Conservation (phyloP, 495 filamentous ascomycete genomes). For the Neurospora sp. region DNA sequence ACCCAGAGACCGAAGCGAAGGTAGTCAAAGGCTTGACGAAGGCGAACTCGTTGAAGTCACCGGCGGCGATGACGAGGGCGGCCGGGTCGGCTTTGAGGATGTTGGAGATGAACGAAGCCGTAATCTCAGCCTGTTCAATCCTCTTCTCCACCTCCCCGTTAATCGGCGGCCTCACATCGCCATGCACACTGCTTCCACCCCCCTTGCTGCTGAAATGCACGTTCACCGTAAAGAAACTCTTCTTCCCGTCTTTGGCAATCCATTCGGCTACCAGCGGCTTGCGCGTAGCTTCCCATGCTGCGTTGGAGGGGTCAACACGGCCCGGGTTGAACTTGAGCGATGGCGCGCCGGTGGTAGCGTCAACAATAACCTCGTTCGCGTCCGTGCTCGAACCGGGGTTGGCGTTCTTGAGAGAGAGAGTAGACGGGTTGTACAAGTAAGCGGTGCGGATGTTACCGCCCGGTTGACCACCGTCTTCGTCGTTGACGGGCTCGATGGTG, state of each 20-base stretch:
- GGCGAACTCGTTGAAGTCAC: constrained; percentile 57
- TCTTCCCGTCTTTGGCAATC: constrained; percentile 32
- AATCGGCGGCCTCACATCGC: constrained; percentile 49
- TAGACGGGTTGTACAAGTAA: constrained; percentile 46
- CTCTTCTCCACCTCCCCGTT: constrained; percentile 45
- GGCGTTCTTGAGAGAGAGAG: constrained; percentile 36
- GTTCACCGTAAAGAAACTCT: constrained; percentile 49
- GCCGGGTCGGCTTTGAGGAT: constrained; percentile 34
- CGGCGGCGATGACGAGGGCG: constrained; percentile 39
- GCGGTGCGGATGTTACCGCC: constrained; percentile 57
- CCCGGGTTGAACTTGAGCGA: constrained; percentile 49
- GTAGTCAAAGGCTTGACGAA: constrained; percentile 41
- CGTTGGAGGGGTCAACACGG: constrained; percentile 44
- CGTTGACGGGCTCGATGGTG: constrained; percentile 38
- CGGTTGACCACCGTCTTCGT: constrained; percentile 45
- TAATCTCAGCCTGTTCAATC: constrained; percentile 36
- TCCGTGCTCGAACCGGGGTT: constrained; percentile 34
- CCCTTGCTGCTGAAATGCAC: constrained; percentile 50
- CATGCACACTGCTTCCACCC: constrained; percentile 44
- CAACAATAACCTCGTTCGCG: constrained; percentile 38
- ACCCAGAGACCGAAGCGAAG: constrained; percentile 30
- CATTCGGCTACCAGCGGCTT: constrained; percentile 52
- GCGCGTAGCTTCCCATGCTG: constrained; percentile 40
- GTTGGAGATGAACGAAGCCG: constrained; percentile 28
- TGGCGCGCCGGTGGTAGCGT: constrained; percentile 13